Percentiles rank a stretch among this genome's conserved stretches.
These are phyloP conservation scores for Phoenix dactylifera DNA, from an alignment of 176 grass and related monocot species.

Conservation along the genomic window DNA sequence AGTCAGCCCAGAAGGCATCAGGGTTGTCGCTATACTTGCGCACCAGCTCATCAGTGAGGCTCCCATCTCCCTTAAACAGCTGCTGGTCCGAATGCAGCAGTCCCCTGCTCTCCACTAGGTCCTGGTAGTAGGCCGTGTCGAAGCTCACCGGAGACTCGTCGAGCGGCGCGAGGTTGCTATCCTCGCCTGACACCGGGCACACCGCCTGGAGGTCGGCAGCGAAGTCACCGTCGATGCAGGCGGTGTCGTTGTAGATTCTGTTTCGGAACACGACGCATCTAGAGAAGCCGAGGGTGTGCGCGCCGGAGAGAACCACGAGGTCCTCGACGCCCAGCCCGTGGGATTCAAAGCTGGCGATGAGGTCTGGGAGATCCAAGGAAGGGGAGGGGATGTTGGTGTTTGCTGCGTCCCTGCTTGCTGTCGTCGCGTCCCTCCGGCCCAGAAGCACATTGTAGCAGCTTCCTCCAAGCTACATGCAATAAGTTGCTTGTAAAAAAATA, in stretches of 20 bases:
- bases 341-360: slow-evolving; percentile 40
- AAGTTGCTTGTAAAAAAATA: too few species aligned
- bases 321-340: slow-evolving; percentile 56
- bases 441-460: slow-evolving; percentile 50
- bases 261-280: slow-evolving; percentile 52
- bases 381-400: slow-evolving; percentile 44
- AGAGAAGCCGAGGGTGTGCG: slow-evolving; percentile 69
- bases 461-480: slow-evolving; percentile 48
- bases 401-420: slow-evolving; percentile 43
- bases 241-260: slow-evolving; percentile 60
- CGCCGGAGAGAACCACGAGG: slow-evolving; percentile 63
- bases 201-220: slow-evolving; percentile 34
- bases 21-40: slow-evolving; percentile 42
- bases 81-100: slow-evolving; percentile 68
- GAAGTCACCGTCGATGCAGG: slow-evolving; percentile 35
- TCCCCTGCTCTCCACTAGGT: slow-evolving; percentile 37
- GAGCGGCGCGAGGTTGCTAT: slow-evolving; percentile 42
- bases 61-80: slow-evolving; percentile 39
- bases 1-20: slow-evolving; percentile 41
- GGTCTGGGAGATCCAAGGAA: slow-evolving; percentile 38
- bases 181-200: slow-evolving; percentile 40
- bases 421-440: slow-evolving; percentile 49
- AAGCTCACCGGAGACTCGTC: slow-evolving; percentile 55
- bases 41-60: slow-evolving; percentile 37
- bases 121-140: slow-evolving; percentile 58